Conservation (phyloP, 192 early-diverging fungal genomes). For the Backusella morwellensis region DNA sequence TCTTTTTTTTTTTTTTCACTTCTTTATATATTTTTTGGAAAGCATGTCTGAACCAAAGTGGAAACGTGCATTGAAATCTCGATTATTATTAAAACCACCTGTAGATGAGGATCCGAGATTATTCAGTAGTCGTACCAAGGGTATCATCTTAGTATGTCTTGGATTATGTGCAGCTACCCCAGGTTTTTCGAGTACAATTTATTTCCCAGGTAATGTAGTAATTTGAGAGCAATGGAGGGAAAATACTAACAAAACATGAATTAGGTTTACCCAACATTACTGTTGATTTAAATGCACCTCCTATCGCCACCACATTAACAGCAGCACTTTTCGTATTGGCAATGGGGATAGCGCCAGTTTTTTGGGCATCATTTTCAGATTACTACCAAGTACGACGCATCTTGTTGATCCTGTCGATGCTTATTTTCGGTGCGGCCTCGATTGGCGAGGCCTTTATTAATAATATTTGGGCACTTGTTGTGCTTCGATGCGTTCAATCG, state of each 20-base stretch:
- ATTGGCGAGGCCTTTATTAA: conserved; percentile 40
- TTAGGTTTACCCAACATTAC: conserved; percentile 31
- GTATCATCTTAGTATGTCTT: conserved; percentile 12
- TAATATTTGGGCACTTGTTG: conserved; percentile 37
- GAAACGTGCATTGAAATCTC: conserved; percentile 11
- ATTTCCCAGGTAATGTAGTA: conserved; percentile 25
- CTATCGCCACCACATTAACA: conserved; percentile 41
- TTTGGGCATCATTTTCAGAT: conserved; percentile 44
- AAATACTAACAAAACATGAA: background rate
- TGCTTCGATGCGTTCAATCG: conserved; percentile 44
- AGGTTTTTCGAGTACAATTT: conserved; percentile 26
- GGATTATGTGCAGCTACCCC: conserved; percentile 14
- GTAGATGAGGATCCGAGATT: conserved; percentile 22
- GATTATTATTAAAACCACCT: conserved; percentile 20
- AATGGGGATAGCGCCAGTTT: conserved; percentile 46
- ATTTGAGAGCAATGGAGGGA: background rate
- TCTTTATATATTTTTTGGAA: background rate
- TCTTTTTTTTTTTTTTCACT: background rate
- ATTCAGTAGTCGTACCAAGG: conserved; percentile 4
- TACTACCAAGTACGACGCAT: conserved; percentile 42
- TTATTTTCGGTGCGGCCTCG: conserved; percentile 44
- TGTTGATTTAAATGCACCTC: conserved; percentile 36
- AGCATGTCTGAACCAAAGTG: conserved; percentile 10
- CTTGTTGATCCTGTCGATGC: conserved; percentile 32
- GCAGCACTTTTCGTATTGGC: conserved; percentile 45